Conservation (phyloP, 345 rosid species). For the Eucalyptus microcorys region DNA sequence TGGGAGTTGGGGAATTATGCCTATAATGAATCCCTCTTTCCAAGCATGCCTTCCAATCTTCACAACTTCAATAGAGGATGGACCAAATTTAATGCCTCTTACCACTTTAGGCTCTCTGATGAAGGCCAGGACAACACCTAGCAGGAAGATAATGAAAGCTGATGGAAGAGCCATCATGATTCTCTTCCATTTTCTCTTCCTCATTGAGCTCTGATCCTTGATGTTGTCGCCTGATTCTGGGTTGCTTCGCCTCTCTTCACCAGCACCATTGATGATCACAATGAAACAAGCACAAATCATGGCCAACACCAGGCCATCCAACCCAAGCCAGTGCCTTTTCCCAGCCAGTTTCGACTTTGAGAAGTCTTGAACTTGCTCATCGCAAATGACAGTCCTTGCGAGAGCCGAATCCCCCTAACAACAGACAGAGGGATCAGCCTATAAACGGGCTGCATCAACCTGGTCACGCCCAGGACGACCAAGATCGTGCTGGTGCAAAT, state of each 20-base stretch:
- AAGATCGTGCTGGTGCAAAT: slow-evolving; percentile 52
- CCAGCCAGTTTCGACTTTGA: slow-evolving; percentile 40
- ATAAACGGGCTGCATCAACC: slow-evolving; percentile 65
- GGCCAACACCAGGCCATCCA: slow-evolving; percentile 72
- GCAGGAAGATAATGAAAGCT: slow-evolving; percentile 49
- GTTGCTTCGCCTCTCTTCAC: slow-evolving; percentile 19
- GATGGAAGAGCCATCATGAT: slow-evolving; percentile 39
- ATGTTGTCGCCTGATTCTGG: background rate
- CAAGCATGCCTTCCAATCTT: slow-evolving; percentile 37
- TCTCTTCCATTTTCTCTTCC: slow-evolving; percentile 18
- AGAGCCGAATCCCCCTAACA: slow-evolving; percentile 73
- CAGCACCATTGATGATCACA: slow-evolving; percentile 46
- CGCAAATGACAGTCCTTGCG: slow-evolving; percentile 69
- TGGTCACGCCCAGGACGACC: slow-evolving; percentile 47
- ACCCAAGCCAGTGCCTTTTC: slow-evolving; percentile 53
- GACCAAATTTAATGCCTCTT: slow-evolving; percentile 39
- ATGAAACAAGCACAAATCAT: slow-evolving; percentile 49
- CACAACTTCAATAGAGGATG: slow-evolving; percentile 40
- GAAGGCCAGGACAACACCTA: slow-evolving; percentile 56
- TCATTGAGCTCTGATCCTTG: background rate
- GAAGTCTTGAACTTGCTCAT: slow-evolving; percentile 53
- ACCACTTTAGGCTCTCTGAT: slow-evolving; percentile 38
- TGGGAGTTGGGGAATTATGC: slow-evolving; percentile 75
- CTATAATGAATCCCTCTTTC: slow-evolving; percentile 68
- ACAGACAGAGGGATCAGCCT: slow-evolving; percentile 47